Percentiles rank a stretch among this genome's conserved stretches.
Evolutionary conservation across 177 flowering plant genomes (phyloP).

Genomic region (Vitis hybrid): DNA sequence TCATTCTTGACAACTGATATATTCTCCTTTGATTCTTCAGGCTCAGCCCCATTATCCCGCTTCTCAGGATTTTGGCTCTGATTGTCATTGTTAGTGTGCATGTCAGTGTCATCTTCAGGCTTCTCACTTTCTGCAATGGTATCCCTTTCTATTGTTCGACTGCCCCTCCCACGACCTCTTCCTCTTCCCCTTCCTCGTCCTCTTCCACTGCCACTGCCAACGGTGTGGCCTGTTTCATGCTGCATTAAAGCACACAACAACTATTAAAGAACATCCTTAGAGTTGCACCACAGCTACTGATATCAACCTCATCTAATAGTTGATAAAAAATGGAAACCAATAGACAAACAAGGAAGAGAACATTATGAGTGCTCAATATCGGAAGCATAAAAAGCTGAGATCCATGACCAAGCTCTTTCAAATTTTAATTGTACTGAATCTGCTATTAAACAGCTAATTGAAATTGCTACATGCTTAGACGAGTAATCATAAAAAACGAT

Average conservation of each 20-base stretch:
- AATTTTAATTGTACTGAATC: too few relatives aligned
- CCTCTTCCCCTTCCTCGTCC: slow-evolving; percentile 73
- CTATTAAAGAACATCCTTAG: not conserved
- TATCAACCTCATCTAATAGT: too few relatives aligned
- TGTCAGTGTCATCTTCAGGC: slow-evolving; percentile 44
- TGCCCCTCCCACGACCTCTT: slow-evolving; percentile 57
- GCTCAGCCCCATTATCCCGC: slow-evolving; percentile 20
- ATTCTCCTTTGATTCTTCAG: slow-evolving; percentile 28
- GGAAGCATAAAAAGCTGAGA: too few relatives aligned
- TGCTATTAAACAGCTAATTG: too few relatives aligned
- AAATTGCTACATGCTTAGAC: too few relatives aligned
- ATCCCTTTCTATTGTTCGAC: slow-evolving; percentile 35
- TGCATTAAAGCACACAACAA: slow-evolving; percentile 17
- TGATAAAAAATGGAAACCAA: too few relatives aligned
- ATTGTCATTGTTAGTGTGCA: slow-evolving; percentile 24
- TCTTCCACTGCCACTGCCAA: slow-evolving; percentile 42
- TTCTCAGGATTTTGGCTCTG: slow-evolving; percentile 10
- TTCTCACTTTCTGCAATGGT: slow-evolving; percentile 24
- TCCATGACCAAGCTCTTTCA: too few relatives aligned
- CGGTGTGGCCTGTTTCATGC: slow-evolving; percentile 38
- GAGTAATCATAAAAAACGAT: too few relatives aligned
- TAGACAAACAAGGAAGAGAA: too few relatives aligned
- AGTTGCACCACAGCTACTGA: too few relatives aligned
- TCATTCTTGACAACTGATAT: slow-evolving; percentile 14
- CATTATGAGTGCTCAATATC: too few relatives aligned